Conservation (phyloP, 2,329 filamentous ascomycete species). For the Colletotrichum siamense region DNA sequence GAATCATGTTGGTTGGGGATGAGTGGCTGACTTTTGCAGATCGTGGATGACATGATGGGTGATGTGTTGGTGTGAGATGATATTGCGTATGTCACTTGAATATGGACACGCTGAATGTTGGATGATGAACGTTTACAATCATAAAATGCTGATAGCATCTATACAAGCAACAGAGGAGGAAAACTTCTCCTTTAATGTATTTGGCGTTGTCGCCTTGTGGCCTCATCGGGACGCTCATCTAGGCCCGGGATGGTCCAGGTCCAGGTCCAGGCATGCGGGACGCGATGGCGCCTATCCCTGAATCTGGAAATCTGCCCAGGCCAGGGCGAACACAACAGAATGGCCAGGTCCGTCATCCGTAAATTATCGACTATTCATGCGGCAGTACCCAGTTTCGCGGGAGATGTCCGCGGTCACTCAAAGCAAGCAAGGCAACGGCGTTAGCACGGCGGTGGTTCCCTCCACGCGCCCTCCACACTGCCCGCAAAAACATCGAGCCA, state of each 20-base stretch:
- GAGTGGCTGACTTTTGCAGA: constrained; percentile 5
- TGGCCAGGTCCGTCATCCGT: constrained; percentile 1
- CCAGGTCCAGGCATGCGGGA: constrained; percentile 13
- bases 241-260: constrained; percentile 13
- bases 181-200: constrained; percentile 4
- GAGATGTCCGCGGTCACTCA: neutral
- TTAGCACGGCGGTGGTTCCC: neutral
- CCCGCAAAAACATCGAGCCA: constrained; percentile 9
- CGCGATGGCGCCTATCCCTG: constrained; percentile 10
- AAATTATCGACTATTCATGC: constrained; percentile 1
- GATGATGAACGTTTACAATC: neutral
- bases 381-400: constrained; percentile 1
- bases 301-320: neutral
- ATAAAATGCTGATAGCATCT: neutral
- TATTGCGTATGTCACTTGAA: neutral
- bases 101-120: neutral
- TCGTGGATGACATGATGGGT: constrained; percentile 8
- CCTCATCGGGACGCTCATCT: constrained; percentile 24
- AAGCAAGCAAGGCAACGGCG: neutral
- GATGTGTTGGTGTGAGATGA: neutral
- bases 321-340: neutral
- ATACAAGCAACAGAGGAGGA: neutral
- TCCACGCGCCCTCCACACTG: neutral
- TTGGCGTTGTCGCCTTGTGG: constrained; percentile 25
- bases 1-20: too few species aligned